Evolutionary conservation across 768 basidiomycete species (phyloP), one percentile per base, ranked within the genome.

Genomic region (Mycena leptocephala): DNA sequence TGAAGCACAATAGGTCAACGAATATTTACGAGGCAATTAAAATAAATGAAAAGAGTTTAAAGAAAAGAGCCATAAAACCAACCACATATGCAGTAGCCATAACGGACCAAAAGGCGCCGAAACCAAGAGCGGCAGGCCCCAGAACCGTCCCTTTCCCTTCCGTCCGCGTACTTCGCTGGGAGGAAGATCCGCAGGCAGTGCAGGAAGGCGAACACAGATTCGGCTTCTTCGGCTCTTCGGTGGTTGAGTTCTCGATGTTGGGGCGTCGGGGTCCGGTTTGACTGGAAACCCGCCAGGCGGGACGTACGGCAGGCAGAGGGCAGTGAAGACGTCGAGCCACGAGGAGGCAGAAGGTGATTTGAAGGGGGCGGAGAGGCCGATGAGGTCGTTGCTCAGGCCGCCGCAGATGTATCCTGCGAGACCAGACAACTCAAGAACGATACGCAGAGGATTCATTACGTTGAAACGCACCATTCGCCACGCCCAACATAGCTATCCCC

Each of bases 261-360:
- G n/a, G 33, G 46, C 56, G 32, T 35, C 7, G 11, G 33, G 18
- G 20, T 55, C 51, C 48, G 13, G 56, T 22, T 9, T 43, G 14
- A 26, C 43, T 1, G 48, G 11, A 58, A 37, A 70, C 5, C 67
- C 63, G 9, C 70, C 70, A 2, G 74, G 70, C 0, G 77, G 70
- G 9, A 78, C 55, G 37, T 78, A 78, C 16, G 77, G 77, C 10
- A 78, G 63, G 10, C 39, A 56, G 16, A 65, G 10, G 8, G 61
- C 51, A 4, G 77, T 72, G 33, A 58, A 78, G 2, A 76, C 7
- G 77, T 78, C 4, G 65, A 69, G 6, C 22, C 65, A 78, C 77
- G 30, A 78, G 74, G 24, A 78, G 66, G 55, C 74, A 72, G 55
- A 78, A 78, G 0, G 77, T 78, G 46, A 78, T 75, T 30, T 58